Conservation (phyloP, 129 eudicot species). For the Heracleum sosnowskyi region DNA sequence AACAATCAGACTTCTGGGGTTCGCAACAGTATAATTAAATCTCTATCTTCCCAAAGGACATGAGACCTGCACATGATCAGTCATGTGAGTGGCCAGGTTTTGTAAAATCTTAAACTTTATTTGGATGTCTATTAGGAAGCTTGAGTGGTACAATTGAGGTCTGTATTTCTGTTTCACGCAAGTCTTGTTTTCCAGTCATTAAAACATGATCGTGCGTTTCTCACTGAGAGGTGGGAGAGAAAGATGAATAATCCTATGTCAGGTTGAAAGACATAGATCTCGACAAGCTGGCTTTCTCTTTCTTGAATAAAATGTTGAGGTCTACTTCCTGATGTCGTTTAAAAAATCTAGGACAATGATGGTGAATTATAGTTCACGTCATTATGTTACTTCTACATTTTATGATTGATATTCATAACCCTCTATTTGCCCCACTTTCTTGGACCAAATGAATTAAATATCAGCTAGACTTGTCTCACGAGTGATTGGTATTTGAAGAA, state of each 20-base stretch:
- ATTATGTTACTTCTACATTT: not conserved
- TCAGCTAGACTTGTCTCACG: not conserved
- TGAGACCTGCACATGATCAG: too few relatives aligned
- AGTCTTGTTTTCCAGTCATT: not conserved
- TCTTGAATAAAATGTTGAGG: too few relatives aligned
- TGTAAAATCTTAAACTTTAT: too few relatives aligned
- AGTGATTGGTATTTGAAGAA: constrained; percentile 13
- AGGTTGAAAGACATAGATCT: not conserved
- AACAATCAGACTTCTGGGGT: too few relatives aligned
- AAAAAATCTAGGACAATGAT: too few relatives aligned
- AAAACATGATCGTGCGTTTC: not conserved
- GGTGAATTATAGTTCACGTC: not conserved
- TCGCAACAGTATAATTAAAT: too few relatives aligned
- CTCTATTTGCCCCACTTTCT: not conserved
- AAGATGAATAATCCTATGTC: not conserved
- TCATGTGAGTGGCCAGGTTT: too few relatives aligned
- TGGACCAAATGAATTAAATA: not conserved
- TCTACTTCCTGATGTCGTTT: too few relatives aligned
- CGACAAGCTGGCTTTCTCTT: not conserved
- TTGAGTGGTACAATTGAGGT: not conserved
- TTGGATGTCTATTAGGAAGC: not conserved
- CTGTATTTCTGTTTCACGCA: not conserved
- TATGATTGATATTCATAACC: constrained; percentile 2
- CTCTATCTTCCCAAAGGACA: too few relatives aligned
- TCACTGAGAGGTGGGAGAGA: not conserved